Base-by-base conservation (phyloP, 805 yeast genomes). In the Candida orba region DNA sequence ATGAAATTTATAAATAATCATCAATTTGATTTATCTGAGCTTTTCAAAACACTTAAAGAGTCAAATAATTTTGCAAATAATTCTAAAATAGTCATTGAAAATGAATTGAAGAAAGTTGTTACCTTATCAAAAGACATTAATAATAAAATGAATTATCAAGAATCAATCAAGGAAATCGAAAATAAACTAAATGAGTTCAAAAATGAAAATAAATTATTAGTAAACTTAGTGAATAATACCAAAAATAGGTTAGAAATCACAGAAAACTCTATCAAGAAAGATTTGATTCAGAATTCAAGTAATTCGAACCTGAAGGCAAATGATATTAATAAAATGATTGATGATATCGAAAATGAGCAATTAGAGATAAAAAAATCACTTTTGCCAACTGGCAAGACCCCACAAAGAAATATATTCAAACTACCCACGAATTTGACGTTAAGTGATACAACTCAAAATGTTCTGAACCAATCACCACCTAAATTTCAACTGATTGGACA, bases 321-420 rank as follows among this genome's bases (percentile, higher is more conserved):
- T n/a, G 56, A 54, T 34, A 48, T 52, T 36, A 43, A 48, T 31
- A 41, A 50, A 20, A 31, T 60, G 29, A 46, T 59, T 20, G 34
- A 41, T 18, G 60, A 59, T 8, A 42, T 60, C 15, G 59, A 52
- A 23, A 34, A 37, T 18, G 60, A 60, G 24, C 58, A 60, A 30
- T 31, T 37, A 3, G 57, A 54, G 36, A 53, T 60, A 15, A 51
- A 52, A 25, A 51, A 47, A 30, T 43, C 50, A 13, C 42, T 53
- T 4, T 31, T 60, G 12, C 60, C 65, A 4, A 58, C 62, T 2
- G 64, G 64, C 2, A 60, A 60, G 23, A 60, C 64, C 2, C 65
- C 65, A 8, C 48, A 45, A 38, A 43, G 60, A 36, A 51, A 50
- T 13, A 36, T 36, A 1, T 39, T 54, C 8, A 43, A 34, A 9